Conservation (phyloP, 306 rosid species). For the Amphicarpaea edgeworthii region DNA sequence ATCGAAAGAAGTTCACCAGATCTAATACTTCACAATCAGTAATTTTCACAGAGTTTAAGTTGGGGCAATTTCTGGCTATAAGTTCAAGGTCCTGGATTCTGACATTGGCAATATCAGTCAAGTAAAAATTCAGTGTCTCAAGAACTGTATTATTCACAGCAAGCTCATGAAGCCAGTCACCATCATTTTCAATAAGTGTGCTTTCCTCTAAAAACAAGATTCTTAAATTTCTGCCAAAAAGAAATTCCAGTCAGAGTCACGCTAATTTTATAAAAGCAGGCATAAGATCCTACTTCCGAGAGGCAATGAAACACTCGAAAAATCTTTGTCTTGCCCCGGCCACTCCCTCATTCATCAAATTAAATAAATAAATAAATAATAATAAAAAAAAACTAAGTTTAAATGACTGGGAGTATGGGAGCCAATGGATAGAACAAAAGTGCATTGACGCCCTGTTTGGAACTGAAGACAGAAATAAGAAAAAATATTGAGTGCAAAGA, state of each 20-base stretch:
- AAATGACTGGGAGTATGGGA: conserved; percentile 5
- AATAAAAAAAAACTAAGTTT: background rate
- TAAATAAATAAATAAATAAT: no score
- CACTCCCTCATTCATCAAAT: no score
- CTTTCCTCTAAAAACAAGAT: conserved; percentile 90
- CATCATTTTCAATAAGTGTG: conserved; percentile 67
- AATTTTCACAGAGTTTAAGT: conserved; percentile 77
- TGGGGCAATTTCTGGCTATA: conserved; percentile 80
- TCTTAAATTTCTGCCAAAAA: conserved; percentile 71
- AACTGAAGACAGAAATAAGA: no score
- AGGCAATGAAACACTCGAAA: conserved; percentile 3
- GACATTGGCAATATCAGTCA: conserved; percentile 72
- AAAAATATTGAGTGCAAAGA: no score
- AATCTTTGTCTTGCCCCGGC: background rate
- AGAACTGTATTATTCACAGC: conserved; percentile 84
- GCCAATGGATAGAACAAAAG: conserved; percentile 3
- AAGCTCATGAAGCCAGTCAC: conserved; percentile 89
- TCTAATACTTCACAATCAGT: conserved; percentile 79
- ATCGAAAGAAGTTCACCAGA: conserved; percentile 71
- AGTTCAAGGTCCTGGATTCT: conserved; percentile 82
- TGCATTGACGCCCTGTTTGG: no score
- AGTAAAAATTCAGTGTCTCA: conserved; percentile 83
- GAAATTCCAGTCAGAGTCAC: background rate
- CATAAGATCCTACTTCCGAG: no score
- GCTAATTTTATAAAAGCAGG: background rate